These are phyloP conservation scores for Paraphaeosphaeria minitans DNA, from an alignment of 2,329 filamentous ascomycete species.

Conservation along the genomic window DNA sequence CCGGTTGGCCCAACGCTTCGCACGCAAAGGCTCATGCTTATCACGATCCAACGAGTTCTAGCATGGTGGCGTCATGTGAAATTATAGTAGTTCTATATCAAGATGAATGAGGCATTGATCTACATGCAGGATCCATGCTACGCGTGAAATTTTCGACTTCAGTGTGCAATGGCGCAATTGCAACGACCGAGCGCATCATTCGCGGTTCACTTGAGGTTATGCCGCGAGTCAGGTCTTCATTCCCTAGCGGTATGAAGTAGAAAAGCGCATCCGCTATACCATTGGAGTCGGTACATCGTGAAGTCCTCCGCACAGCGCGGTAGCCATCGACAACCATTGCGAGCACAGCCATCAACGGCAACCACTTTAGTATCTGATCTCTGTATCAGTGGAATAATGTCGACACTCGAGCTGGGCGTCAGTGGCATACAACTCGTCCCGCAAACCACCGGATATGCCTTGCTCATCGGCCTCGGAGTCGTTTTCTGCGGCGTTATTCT, in stretches of 20 bases:
- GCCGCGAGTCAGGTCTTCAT: neutral
- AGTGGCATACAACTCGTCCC: conserved; percentile 13
- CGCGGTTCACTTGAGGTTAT: neutral
- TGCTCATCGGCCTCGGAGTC: conserved; percentile 20
- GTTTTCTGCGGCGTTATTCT: conserved; percentile 20
- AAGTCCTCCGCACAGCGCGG: neutral
- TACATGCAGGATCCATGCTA: neutral
- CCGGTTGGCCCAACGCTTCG: neutral
- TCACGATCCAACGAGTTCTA: neutral
- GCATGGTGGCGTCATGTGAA: neutral
- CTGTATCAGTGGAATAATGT: neutral
- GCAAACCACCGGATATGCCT: conserved; percentile 20
- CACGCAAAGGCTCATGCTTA: conserved; percentile 6
- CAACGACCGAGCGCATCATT: conserved; percentile 2
- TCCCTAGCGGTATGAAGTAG: neutral
- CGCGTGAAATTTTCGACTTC: neutral
- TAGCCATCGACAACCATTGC: too few relatives aligned
- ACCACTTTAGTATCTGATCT: neutral
- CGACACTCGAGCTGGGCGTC: conserved; percentile 2
- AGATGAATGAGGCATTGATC: neutral
- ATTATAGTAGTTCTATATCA: neutral
- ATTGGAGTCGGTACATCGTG: neutral
- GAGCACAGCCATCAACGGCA: neutral
- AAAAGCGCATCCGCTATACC: neutral
- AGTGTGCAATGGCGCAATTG: neutral